Evolutionary conservation across 805 yeast genomes (phyloP), one percentile per base, ranked within the genome.

Genomic region (Lipomyces kockii): DNA sequence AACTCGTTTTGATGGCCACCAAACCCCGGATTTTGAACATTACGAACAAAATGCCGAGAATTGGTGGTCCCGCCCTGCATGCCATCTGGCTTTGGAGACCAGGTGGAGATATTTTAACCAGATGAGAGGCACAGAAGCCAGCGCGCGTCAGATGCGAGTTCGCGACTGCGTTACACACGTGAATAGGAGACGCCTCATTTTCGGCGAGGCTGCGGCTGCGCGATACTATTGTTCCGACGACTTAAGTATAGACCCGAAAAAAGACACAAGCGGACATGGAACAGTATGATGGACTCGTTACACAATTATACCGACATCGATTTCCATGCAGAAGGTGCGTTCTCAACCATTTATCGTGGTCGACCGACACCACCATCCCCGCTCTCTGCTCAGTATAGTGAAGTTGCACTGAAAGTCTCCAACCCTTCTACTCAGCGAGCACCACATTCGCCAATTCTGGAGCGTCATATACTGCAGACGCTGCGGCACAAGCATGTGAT

Each of bases 381-480:
- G 25, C 43, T 37, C 17, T 29, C 14, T 32, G 25, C 27, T 35
- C 2, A 2, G 11, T 29, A 46, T n/a, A 4, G 25, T 52, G 59
- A 51, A 32, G 81, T 78, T 8, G 89, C 87, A 0, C 68, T 86
- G 55, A 86, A 86, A 72, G 74, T 82, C 22, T 80, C 83, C 1
- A 82, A 82, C 20, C 83, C 83, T 3, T 86, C 83, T 56, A 85
- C 82, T 53, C 86, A 84, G 63, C 75, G 77, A 22, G 83, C 86
- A 2, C 90, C 90, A 1, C 90, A 86, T 71, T 78, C 79, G 66
- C 80, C 84, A n/a, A 64, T 78, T 27, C 80, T 78, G 56, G 90
- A 86, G 73, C 70, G 84, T 46, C 76, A 74, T 32, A 73, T 85
- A 2, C 73, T 87, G 52, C 62, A 68, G 46, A 49, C 77, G 53